Evolutionary conservation across 2,329 filamentous ascomycete species (phyloP), one percentile per base, ranked within the genome.

Genomic region (Ophiostoma tasmaniense): DNA sequence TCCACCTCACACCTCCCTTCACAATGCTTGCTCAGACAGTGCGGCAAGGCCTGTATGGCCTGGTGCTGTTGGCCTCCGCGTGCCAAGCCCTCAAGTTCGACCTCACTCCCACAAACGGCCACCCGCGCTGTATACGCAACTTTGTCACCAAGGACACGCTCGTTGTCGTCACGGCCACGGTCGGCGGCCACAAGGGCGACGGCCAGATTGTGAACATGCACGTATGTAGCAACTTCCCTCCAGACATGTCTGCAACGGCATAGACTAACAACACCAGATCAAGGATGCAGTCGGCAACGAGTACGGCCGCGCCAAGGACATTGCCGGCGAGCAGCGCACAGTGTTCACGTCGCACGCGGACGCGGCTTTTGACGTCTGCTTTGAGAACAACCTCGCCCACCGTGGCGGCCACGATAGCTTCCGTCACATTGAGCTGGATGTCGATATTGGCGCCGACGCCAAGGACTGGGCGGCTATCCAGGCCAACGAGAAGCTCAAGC

Each of bases 381-480:
- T 97, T 77, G 91, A 96, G 80, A 98, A 97, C 80, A 79, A 89
- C 75, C 83, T 93, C 72, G 85, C 50, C n/a, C 69, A 72, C 69
- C 70, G 70, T 22, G 66, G 78, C 71, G 77, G 79, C 73, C 79
- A 79, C 74, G 79, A 82, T 78, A 84, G 87, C 67, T 81, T 79
- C 76, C 91, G 93, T 73, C 86, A 90, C 78, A 81, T 97, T 73
- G 93, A 97, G 81, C 90, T 97, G 75, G 93, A 97, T 80, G 90
- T 97, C 78, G 93, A 97, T 79, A 96, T 97, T 75, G 93, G 93
- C 76, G 93, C 93, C 80, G 93, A 97, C 79, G 95, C 95, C 73
- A 96, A 96, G 80, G 95, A 99, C 82, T 99, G 95, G 95, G 93
- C 90, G 73, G 92, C 92, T 74, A 96, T 98, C 78, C 93, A 97